These are phyloP conservation scores for Boechera divaricarpa DNA, from an alignment of 345 rosid genomes.

Conservation along the genomic window DNA sequence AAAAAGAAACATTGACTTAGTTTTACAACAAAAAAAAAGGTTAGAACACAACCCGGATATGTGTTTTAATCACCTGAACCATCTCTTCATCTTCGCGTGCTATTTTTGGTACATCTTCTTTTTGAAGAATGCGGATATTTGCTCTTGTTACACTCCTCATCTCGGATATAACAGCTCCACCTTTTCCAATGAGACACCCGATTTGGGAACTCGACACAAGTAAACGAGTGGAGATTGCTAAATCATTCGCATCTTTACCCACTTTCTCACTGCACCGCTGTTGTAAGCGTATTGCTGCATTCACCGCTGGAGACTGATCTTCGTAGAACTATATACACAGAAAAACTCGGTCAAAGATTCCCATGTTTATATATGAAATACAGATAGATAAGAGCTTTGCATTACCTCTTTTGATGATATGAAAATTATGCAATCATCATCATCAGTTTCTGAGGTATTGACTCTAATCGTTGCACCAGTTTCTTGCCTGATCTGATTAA, in stretches of 20 bases:
- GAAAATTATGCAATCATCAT: constrained; percentile 69
- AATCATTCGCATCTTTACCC: constrained; percentile 65
- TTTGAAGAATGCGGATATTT: constrained; percentile 61
- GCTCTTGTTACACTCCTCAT: constrained; percentile 71
- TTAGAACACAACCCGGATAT: not conserved
- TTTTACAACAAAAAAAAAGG: not conserved
- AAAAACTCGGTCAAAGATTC: not conserved
- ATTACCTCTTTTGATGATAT: constrained; percentile 74
- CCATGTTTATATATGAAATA: not conserved
- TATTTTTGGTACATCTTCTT: constrained; percentile 65
- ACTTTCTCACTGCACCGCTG: constrained; percentile 76
- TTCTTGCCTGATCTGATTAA: constrained; percentile 75
- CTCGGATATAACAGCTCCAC: constrained; percentile 75
- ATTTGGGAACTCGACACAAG: constrained; percentile 73
- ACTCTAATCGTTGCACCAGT: constrained; percentile 75
- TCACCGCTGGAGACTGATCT: constrained; percentile 70
- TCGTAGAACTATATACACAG: constrained; percentile 55
- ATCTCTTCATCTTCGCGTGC: constrained; percentile 71
- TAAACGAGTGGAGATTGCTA: constrained; percentile 63
- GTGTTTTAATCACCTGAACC: constrained; percentile 58
- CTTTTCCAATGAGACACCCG: constrained; percentile 80
- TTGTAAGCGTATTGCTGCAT: constrained; percentile 73
- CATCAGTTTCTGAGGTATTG: constrained; percentile 61
- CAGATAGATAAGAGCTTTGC: not conserved
- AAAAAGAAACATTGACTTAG: not conserved